A percentile compares a stretch with the other conserved stretches of the same genome.
Evolutionary conservation across 495 filamentous ascomycete species (phyloP).

Genomic region (Arthonia radiata): DNA sequence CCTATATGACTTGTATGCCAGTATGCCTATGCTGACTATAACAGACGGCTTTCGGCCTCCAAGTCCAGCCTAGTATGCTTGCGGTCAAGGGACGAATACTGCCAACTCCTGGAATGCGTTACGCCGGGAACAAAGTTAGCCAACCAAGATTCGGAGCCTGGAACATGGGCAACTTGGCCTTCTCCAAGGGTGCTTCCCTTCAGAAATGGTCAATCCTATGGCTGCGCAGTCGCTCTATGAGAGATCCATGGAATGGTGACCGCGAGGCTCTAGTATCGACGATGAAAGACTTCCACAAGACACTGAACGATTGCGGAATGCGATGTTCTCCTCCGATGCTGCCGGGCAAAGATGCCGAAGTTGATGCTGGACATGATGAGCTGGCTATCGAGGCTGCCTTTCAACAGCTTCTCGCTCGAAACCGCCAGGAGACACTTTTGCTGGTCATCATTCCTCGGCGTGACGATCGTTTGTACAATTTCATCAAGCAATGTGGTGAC

Average conservation of each 20-base stretch:
- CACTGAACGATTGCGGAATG: slow-evolving; percentile 2
- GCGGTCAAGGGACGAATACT: slow-evolving; percentile 42
- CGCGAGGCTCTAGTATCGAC: neutral
- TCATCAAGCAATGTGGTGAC: slow-evolving; percentile 44
- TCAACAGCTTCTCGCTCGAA: too few relatives aligned
- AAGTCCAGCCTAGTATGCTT: slow-evolving; percentile 26
- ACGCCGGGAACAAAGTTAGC: slow-evolving; percentile 13
- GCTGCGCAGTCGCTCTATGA: neutral
- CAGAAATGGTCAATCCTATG: slow-evolving; percentile 7
- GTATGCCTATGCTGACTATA: slow-evolving; percentile 3
- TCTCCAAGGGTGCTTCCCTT: slow-evolving; percentile 2
- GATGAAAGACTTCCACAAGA: slow-evolving; percentile 2
- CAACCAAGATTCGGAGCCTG: slow-evolving; percentile 20
- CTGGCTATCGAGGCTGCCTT: too few relatives aligned
- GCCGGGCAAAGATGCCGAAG: slow-evolving; percentile 2
- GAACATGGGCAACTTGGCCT: slow-evolving; percentile 25
- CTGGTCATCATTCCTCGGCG: slow-evolving; percentile 36
- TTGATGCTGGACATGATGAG: slow-evolving; percentile 5
- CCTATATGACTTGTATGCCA: slow-evolving; percentile 10
- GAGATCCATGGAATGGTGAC: neutral
- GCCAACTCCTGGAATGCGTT: slow-evolving; percentile 24
- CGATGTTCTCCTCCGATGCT: slow-evolving; percentile 1
- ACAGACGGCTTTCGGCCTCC: slow-evolving; percentile 28
- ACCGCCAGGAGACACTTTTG: slow-evolving; percentile 16
- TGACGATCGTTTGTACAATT: slow-evolving; percentile 33